Evolutionary conservation across 2,329 filamentous ascomycete species (phyloP).

Genomic region (Colletotrichum sp.): DNA sequence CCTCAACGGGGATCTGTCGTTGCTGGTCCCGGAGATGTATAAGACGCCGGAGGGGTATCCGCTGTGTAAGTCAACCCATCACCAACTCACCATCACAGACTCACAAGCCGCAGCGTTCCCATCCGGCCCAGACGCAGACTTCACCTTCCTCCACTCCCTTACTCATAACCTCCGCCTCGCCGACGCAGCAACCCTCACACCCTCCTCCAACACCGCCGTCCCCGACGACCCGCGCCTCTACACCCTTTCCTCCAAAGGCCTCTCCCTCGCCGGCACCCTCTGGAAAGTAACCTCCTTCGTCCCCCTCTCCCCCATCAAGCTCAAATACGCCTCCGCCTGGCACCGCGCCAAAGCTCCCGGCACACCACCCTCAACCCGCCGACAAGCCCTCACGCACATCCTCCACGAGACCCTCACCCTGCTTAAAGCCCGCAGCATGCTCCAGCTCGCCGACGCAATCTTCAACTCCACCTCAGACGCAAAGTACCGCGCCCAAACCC

Average conservation of each 20-base stretch:
- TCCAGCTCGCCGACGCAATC: rapidly evolving
- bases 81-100: neutral
- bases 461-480: neutral
- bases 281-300: neutral
- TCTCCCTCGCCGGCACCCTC: neutral
- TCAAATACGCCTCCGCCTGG: neutral
- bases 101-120: neutral
- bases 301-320: neutral
- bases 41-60: rapidly evolving
- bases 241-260: neutral
- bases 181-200: neutral
- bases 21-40: neutral
- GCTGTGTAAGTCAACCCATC: neutral
- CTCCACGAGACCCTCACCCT: neutral
- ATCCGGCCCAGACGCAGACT: neutral
- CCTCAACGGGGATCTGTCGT: neutral
- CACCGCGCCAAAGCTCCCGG: neutral
- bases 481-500: neutral
- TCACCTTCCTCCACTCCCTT: neutral
- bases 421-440: rapidly evolving
- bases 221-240: neutral
- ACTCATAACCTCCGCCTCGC: neutral
- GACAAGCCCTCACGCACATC: neutral
- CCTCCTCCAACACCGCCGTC: neutral
- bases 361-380: rapidly evolving